Percentiles rank a stretch among this genome's conserved stretches.
Evolutionary conservation across 1,284 basidiomycete species (phyloP).

Genomic region (Rugosomyces carneus): DNA sequence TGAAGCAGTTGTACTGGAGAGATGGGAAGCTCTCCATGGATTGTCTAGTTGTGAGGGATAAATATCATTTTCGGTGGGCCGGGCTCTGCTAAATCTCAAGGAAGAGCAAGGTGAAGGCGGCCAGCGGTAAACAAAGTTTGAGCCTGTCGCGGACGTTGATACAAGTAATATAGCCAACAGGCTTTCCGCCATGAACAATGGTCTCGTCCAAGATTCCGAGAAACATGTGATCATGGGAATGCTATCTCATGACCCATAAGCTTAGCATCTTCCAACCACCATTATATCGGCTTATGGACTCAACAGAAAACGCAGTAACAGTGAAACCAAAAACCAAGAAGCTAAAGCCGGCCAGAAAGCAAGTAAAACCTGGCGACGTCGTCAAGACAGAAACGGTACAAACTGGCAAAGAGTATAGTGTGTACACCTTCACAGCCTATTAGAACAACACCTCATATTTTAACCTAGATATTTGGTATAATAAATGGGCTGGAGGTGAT

Average conservation of each 20-base stretch:
- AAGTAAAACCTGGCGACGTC: slow-evolving; percentile 85
- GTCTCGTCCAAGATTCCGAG: too few relatives aligned
- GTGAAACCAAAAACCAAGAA: slow-evolving; percentile 40
- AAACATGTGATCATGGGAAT: too few relatives aligned
- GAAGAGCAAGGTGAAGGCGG: slow-evolving; percentile 55
- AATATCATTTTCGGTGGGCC: slow-evolving; percentile 36
- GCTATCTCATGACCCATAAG: too few relatives aligned
- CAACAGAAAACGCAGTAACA: slow-evolving; percentile 19
- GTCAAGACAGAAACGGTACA: slow-evolving; percentile 85
- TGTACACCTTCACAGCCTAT: slow-evolving; percentile 26
- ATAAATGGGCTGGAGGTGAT: slow-evolving; percentile 97
- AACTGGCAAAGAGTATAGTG: slow-evolving; percentile 93
- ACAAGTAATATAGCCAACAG: slow-evolving; percentile 69
- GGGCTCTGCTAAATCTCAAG: slow-evolving; percentile 57
- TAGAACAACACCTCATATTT: neutral
- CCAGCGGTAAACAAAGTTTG: slow-evolving; percentile 70
- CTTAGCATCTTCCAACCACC: neutral
- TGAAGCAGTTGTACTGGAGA: slow-evolving; percentile 27
- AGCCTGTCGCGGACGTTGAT: slow-evolving; percentile 69
- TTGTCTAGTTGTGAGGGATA: slow-evolving; percentile 56
- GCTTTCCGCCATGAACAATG: slow-evolving; percentile 57
- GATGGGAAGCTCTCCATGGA: slow-evolving; percentile 61
- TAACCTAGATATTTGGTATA: slow-evolving; percentile 87
- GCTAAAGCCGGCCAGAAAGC: slow-evolving; percentile 80
- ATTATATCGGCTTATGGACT: slow-evolving; percentile 15